phyloP scores from a whole-genome alignment of 352 stramenopile genomes.

The Phytophthora sp. region DNA sequence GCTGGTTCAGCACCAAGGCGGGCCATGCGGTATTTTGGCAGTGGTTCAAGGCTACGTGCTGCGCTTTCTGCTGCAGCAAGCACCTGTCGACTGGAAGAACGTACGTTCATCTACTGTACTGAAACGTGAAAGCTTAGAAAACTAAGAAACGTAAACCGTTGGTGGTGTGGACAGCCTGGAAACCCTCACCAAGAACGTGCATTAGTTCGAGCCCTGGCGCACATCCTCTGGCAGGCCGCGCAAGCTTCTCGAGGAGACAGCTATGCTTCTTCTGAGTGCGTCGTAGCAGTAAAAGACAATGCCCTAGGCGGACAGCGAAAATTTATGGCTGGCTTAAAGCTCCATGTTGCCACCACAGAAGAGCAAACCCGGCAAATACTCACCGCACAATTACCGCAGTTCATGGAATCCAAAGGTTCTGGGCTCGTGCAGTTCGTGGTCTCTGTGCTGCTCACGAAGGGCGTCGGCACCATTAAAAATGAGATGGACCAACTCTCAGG shows the following conservation, averaged over 20 bases:
- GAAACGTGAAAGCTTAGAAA: constrained; percentile 2
- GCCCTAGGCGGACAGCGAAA: constrained; percentile 18
- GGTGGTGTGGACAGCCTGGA: constrained; percentile 37
- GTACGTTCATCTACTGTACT: constrained; percentile 36
- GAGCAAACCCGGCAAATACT: constrained; percentile 46
- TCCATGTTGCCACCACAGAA: constrained; percentile 42
- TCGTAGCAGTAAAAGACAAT: constrained; percentile 41
- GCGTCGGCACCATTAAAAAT: constrained; percentile 48
- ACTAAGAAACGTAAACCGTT: constrained; percentile 4
- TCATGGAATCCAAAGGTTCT: constrained; percentile 60
- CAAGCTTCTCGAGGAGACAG: constrained; percentile 10
- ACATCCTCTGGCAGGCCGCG: constrained; percentile 75
- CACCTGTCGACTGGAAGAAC: constrained; percentile 63
- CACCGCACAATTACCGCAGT: constrained; percentile 42
- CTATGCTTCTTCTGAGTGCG: constrained; percentile 25
- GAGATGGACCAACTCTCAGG: constrained; percentile 90
- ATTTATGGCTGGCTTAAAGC: constrained; percentile 50
- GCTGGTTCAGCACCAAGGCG: constrained; percentile 93
- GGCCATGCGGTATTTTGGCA: constrained; percentile 95
- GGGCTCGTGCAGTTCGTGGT: constrained; percentile 78
- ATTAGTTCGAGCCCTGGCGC: constrained; percentile 53
- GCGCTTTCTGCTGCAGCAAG: constrained; percentile 62
- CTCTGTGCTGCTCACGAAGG: constrained; percentile 73
- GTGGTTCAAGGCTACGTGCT: constrained; percentile 94
- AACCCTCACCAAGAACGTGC: constrained; percentile 44